Conservation (phyloP, 371 early-diverging fungal genomes). For the Apophysomyces elegans region DNA sequence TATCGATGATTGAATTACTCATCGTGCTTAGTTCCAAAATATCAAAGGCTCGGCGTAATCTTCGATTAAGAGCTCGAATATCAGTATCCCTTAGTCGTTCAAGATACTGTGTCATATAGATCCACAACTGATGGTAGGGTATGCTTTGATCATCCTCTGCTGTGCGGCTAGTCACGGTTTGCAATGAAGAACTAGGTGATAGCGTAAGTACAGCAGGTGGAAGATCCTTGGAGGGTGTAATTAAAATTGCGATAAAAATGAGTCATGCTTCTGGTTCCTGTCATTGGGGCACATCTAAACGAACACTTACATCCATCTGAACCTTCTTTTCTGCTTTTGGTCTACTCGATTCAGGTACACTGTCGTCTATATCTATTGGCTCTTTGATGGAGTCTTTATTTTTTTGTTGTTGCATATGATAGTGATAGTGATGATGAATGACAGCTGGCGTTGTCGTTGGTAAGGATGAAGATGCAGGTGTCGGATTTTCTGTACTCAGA, state of each 20-base stretch:
- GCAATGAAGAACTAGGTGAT: slow-evolving; percentile 4
- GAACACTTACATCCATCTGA: slow-evolving; percentile 7
- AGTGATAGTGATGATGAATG: slow-evolving; percentile 47
- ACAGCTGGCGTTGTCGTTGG: slow-evolving; percentile 22
- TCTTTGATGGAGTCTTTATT: slow-evolving; percentile 5
- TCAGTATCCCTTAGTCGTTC: slow-evolving; percentile 61
- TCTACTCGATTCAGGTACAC: neutral
- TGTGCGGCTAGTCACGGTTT: neutral
- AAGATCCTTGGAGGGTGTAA: neutral
- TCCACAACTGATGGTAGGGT: slow-evolving; percentile 25
- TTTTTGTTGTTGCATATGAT: slow-evolving; percentile 24
- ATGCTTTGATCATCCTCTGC: slow-evolving; percentile 22
- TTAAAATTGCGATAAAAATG: no score
- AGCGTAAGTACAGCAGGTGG: neutral
- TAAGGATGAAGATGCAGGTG: slow-evolving; percentile 24
- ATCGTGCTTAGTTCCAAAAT: slow-evolving; percentile 70
- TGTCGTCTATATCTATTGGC: no score
- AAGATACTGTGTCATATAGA: slow-evolving; percentile 26
- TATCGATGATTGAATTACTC: slow-evolving; percentile 77
- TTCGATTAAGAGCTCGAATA: slow-evolving; percentile 62
- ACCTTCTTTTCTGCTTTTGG: neutral
- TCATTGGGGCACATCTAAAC: neutral
- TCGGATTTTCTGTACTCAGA: slow-evolving; percentile 9
- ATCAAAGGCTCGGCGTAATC: slow-evolving; percentile 68
- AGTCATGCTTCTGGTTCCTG: neutral